Base-by-base conservation (phyloP, 306 rosid genomes). In the Vigna nakashimae region DNA sequence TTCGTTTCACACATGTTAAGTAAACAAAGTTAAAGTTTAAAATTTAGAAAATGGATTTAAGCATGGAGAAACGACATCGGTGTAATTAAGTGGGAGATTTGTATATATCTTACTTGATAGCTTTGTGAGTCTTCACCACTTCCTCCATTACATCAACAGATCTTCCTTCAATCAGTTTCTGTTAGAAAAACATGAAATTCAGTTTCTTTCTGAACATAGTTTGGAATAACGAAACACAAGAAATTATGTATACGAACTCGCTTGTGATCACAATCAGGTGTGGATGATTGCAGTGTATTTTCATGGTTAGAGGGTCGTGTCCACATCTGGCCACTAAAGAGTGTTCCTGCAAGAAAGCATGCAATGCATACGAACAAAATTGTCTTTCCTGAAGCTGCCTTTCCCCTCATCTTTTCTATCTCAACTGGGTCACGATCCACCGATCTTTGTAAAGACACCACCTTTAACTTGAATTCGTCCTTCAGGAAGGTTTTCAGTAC, bases 91-190 rank as follows among this genome's bases (percentile, higher is more conserved):
- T 36, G 9, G 42, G 42, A 36, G 42, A 36, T 26, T 26, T 26
- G 28, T 36, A 5, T 36, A 0, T 36, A 36, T 36, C 83, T 85
- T 80, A 89, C 98, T 83, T 81, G 70, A 92, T 87, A 30, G 98
- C 97, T 80, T 88, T 88, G 74, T 90, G 98, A 40, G 98, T 89
- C 85, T 89, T 91, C 7, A 87, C 62, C 13, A 94, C 97, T 86
- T 92, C 88, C 71, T 80, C 93, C 89, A 86, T 80, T 51, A 92
- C 83, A 69, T 88, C 91, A 49, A 74, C 82, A 15, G 92, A 73
- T 36, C 64, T 81, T 16, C 82, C 91, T 85, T 92, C 95, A 34
- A 79, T 82, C 82, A 94, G 40, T 88, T 92, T 94, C 97, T 89
- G 88, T 9, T 58, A 17, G 6, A 43, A 66, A 65, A 9, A 40